Percentiles rank a stretch among this genome's conserved stretches.
Conservation (phyloP, 768 basidiomycete species). For the Tulasnella sp. region DNA sequence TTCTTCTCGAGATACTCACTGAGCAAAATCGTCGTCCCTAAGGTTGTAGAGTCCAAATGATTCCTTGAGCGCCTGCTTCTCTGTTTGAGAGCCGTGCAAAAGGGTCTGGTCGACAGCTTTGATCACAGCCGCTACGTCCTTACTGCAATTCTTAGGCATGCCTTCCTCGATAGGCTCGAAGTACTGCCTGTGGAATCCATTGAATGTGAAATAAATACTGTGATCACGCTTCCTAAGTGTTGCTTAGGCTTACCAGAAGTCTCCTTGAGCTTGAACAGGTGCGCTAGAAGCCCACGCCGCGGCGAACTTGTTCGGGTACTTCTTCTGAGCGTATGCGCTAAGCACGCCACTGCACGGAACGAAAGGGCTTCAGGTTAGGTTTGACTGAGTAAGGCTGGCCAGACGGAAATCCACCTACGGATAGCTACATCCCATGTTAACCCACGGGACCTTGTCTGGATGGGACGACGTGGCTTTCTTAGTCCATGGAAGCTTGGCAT, state of each 20-base stretch:
- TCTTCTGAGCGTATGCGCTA: conserved; percentile 26
- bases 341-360: conserved; percentile 12
- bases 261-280: conserved; percentile 33
- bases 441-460: conserved; percentile 23
- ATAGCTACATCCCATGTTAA: conserved; percentile 29
- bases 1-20: background rate
- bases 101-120: conserved; percentile 15
- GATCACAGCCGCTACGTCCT: conserved; percentile 26
- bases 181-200: conserved; percentile 22
- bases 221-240: background rate
- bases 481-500: conserved; percentile 27
- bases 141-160: conserved; percentile 36
- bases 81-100: background rate
- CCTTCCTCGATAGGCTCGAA: conserved; percentile 34
- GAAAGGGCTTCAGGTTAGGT: background rate
- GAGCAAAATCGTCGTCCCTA: background rate
- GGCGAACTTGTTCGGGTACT: conserved; percentile 31
- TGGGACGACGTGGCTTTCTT: background rate
- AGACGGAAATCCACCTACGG: background rate
- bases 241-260: conserved; percentile 26
- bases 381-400: no score
- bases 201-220: background rate
- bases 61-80: conserved; percentile 3
- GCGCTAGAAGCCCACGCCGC: conserved; percentile 35
- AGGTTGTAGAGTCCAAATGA: background rate